Conservation (phyloP, 1,284 basidiomycete genomes). For the Ceratobasidium sp. region DNA sequence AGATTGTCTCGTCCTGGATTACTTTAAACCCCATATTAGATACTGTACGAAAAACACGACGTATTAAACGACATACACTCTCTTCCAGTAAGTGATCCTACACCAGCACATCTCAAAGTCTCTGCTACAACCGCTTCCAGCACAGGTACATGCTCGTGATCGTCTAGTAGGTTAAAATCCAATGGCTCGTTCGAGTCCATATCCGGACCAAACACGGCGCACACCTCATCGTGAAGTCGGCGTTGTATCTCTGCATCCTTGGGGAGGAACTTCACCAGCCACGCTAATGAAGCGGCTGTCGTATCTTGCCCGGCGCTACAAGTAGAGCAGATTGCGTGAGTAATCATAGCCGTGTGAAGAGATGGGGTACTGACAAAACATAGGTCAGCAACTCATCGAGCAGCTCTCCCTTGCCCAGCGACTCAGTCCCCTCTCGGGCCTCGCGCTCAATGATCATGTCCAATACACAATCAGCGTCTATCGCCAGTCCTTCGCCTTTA, state of each 20-base stretch:
- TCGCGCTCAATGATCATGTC: constrained; percentile 32
- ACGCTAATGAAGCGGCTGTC: constrained; percentile 8
- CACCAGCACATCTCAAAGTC: constrained; percentile 15
- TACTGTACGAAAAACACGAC: neutral
- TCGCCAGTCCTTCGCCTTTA: neutral
- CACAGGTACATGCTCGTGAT: constrained; percentile 1
- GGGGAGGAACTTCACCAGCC: constrained; percentile 21
- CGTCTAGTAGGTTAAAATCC: constrained; percentile 6
- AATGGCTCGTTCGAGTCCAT: neutral
- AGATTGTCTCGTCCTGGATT: neutral
- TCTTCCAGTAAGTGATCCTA: neutral
- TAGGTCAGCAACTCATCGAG: constrained; percentile 32
- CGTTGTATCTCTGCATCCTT: constrained; percentile 12
- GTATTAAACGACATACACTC: constrained; percentile 5
- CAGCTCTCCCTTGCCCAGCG: neutral
- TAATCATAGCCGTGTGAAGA: neutral
- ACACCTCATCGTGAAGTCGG: constrained; percentile 25
- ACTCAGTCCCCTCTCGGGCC: constrained; percentile 9
- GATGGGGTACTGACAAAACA: neutral
- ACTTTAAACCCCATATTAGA: neutral
- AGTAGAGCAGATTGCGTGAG: neutral
- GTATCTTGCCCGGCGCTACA: constrained; percentile 25
- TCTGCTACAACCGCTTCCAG: constrained; percentile 34
- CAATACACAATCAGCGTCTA: constrained; percentile 27
- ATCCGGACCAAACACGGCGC: constrained; percentile 12